Evolutionary conservation across 176 grass and related monocot genomes (phyloP), one percentile per base, ranked within the genome.

Genomic region (Aegilops sharonensis): DNA sequence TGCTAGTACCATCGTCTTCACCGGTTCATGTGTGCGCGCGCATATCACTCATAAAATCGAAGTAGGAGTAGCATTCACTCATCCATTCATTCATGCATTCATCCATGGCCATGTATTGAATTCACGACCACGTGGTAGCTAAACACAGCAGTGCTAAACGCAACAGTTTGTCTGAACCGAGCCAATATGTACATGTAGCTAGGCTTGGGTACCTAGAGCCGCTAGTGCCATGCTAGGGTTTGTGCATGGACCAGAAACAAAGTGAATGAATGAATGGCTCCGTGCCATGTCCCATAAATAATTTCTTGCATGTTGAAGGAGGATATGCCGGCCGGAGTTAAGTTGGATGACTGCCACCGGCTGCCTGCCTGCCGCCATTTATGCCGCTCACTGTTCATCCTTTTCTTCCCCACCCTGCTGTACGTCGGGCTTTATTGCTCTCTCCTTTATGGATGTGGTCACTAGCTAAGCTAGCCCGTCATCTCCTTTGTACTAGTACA

Each of bases 221-320:
- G 74, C 74, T 77, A 56, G 18, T 43, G 77, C 77, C 56, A 21
- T 47, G 63, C 18, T 75, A 75, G 57, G 69, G 40, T 74, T 79
- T 62, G 23, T 10, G 78, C 66, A 85, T 85, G 85, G 89, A 85
- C 85, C 85, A 84, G 83, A 89, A 92, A 72, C 92, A 97, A 92
- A 97, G 89, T 93, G 95, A 94, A 92, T 90, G 89, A 85, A 88
- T 75, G 89, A 80, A 85, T 88, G 85, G 64, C n/a, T 40, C 39
- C 62, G 25, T 56, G 80, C 64, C 78, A 83, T 85, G 64, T 85
- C 87, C 89, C 65, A 86, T 88, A 79, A 91, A 91, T 85, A 91
- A 89, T 63, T 89, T 92, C 72, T 86, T 82, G 70, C 77, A 90
- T 92, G 75, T 68, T 30, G 69, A 27, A 36, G 35, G 57, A 64